A percentile compares a stretch with the other conserved stretches of the same genome.
These are phyloP conservation scores for Neurospora sp. DNA, from an alignment of 2,329 filamentous ascomycete species.

Conservation along the genomic window DNA sequence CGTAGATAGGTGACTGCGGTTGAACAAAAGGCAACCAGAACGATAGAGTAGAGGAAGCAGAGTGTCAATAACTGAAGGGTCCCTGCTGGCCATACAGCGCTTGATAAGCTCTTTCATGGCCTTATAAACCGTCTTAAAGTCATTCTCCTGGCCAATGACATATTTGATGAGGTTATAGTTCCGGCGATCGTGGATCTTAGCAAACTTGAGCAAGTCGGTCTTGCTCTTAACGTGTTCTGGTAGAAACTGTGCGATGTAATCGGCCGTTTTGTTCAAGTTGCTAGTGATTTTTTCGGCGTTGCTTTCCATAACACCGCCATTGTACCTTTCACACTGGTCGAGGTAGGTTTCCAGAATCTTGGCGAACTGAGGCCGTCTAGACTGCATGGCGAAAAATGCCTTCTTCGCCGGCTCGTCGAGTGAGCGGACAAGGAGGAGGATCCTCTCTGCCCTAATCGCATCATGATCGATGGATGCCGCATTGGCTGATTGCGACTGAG, in stretches of 20 bases:
- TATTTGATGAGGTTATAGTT: slow-evolving; percentile 85
- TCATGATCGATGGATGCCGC: slow-evolving; percentile 52
- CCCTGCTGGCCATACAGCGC: slow-evolving; percentile 60
- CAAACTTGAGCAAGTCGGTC: slow-evolving; percentile 79
- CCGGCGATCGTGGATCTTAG: slow-evolving; percentile 80
- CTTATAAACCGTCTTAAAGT: slow-evolving; percentile 84
- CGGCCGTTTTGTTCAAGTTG: slow-evolving; percentile 62
- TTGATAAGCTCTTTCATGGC: slow-evolving; percentile 85
- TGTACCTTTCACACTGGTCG: slow-evolving; percentile 78
- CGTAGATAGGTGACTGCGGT: slow-evolving; percentile 82
- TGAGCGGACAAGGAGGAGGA: slow-evolving; percentile 70
- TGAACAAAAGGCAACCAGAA: slow-evolving; percentile 78
- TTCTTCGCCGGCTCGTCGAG: slow-evolving; percentile 70
- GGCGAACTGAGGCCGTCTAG: slow-evolving; percentile 64
- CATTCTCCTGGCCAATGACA: slow-evolving; percentile 72
- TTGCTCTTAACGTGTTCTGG: slow-evolving; percentile 65
- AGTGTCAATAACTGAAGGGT: slow-evolving; percentile 63
- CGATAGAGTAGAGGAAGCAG: slow-evolving; percentile 76
- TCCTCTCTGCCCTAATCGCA: slow-evolving; percentile 71
- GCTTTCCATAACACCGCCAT: slow-evolving; percentile 73
- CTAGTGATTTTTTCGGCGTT: slow-evolving; percentile 60
- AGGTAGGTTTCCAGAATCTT: slow-evolving; percentile 68
- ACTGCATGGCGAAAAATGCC: slow-evolving; percentile 81
- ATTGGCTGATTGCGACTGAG: slow-evolving; percentile 39
- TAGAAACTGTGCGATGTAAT: slow-evolving; percentile 63